Evolutionary conservation across 768 basidiomycete genomes (phyloP), one percentile per base, ranked within the genome.

Genomic region (Agaricus bisporus): DNA sequence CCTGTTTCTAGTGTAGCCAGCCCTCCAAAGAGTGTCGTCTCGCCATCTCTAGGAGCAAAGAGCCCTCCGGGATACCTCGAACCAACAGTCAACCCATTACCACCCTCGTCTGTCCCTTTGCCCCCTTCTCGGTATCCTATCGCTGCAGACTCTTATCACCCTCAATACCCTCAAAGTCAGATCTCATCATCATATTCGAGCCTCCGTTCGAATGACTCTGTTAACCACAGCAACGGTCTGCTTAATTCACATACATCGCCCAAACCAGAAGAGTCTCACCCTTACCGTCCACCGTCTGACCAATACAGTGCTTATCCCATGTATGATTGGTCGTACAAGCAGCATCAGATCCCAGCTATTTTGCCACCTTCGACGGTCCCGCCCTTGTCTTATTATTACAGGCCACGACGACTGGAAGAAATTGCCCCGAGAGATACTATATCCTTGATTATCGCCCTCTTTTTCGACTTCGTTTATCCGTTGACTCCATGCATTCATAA

Each of bases 391-490:
- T 80, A 80, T 63, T 85, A 85, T 64, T 85, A 83, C 63, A 79
- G 84, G n/a, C 78, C 85, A 1, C 85, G 85, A 62, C 77, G 87
- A 32, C 72, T 95, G 43, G 88, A 93, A 63, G 84, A 88, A 56
- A 81, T 94, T 49, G 87, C 91, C 9, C 87, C 89, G 17, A 77
- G 89, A 49, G 86, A 89, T 54, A 87, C 85, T 5, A 84, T 94
- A 45, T 80, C 82, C 38, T 81, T 89, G 55, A 88, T 95, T 60
- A 84, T 94, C 57, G 79, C 86, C 37, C 80, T 95, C 11, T 97
- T 92, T 72, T 95, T 95, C 65, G 93, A 95, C 66, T 95, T 91
- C 64, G 90, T 95, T 45, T 93, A 93, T 67, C 88, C 90, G 8
- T 77, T 95, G 29, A 95, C 90, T 8, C 93, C 93, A 5, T 92